Evolutionary conservation across 2,329 filamentous ascomycete genomes (phyloP).

Genomic region (Grosmannia serpens): DNA sequence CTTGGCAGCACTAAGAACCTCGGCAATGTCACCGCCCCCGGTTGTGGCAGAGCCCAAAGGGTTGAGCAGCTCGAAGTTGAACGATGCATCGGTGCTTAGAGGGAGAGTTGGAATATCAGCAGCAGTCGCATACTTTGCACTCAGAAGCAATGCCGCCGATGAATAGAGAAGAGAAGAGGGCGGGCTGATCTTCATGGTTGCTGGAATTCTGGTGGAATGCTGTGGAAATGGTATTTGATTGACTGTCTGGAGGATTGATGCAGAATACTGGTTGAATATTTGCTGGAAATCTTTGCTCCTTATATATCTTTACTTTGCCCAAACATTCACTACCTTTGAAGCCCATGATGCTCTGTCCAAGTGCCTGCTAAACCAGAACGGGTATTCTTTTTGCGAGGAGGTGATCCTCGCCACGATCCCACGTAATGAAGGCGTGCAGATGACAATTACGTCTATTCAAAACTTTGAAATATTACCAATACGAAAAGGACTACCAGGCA

Average conservation of each 20-base stretch:
- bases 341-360: not conserved
- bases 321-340: not conserved
- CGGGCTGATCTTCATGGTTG: not conserved
- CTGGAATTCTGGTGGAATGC: not conserved
- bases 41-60: constrained; percentile 12
- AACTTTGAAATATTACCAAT: not conserved
- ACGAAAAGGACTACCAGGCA: not conserved
- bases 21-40: constrained; percentile 17
- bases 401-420: not conserved
- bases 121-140: not conserved
- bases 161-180: not conserved
- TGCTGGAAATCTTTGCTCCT: not conserved
- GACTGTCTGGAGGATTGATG: not conserved
- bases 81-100: constrained; percentile 14
- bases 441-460: not conserved
- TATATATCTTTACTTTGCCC: not conserved
- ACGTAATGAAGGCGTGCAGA: not conserved
- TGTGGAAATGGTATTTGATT: not conserved
- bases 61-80: constrained; percentile 18
- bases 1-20: constrained; percentile 17
- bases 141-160: not conserved
- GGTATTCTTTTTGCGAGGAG: not conserved
- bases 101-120: constrained; percentile 10
- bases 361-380: not conserved
- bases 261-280: not conserved